phyloP scores from a whole-genome alignment of 768 basidiomycete species.

The Cystobasidiopsis lactophilus region DNA sequence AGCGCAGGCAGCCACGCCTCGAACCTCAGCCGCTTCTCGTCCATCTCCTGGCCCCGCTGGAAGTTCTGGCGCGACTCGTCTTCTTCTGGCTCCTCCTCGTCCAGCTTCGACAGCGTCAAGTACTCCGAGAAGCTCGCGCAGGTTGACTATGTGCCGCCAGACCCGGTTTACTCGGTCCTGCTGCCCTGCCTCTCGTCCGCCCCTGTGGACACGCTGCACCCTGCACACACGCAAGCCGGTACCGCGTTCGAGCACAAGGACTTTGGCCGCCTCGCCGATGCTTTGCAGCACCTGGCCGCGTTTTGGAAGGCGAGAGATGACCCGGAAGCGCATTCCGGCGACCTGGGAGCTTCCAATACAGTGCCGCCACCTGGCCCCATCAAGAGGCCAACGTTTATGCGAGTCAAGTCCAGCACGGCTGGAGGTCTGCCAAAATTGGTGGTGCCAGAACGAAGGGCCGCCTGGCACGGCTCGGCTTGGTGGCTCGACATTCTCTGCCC shows the following conservation, averaged over 20 bases:
- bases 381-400: no score
- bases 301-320: background rate
- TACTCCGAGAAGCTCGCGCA: conserved; percentile 27
- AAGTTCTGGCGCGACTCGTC: conserved; percentile 20
- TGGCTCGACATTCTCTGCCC: conserved; percentile 78
- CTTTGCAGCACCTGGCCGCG: background rate
- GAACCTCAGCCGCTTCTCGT: conserved; percentile 12
- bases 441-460: background rate
- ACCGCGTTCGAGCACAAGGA: no score
- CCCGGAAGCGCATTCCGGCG: background rate
- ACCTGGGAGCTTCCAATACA: no score
- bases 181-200: conserved; percentile 14
- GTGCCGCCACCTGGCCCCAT: no score
- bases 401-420: background rate
- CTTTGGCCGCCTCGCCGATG: background rate
- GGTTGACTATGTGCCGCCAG: conserved; percentile 34
- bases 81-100: conserved; percentile 28
- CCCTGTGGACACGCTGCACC: background rate
- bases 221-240: background rate
- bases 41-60: conserved; percentile 22
- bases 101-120: conserved; percentile 26
- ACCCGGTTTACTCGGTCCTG: conserved; percentile 17
- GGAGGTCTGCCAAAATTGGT: background rate
- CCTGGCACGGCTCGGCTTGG: conserved; percentile 37
- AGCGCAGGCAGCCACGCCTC: conserved; percentile 19